Evolutionary conservation across 1,284 basidiomycete genomes (phyloP).

Genomic region (Boletellus sp.): DNA sequence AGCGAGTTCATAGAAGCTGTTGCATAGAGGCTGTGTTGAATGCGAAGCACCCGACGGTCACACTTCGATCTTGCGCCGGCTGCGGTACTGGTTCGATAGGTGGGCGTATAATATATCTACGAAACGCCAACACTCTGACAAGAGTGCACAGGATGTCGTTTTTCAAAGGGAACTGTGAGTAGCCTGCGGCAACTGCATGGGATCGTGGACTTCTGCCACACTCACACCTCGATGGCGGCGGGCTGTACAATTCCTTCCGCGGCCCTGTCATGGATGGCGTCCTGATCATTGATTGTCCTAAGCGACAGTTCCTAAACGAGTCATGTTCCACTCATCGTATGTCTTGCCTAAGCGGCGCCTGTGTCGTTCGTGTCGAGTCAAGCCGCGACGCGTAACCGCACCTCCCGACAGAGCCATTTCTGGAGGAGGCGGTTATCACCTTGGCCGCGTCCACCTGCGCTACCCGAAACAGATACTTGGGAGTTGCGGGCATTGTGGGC

Average conservation of each 20-base stretch:
- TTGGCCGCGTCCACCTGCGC: constrained; percentile 1
- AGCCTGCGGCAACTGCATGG: neutral
- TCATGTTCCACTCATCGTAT: constrained; percentile 54
- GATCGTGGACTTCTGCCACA: neutral
- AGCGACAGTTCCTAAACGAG: constrained; percentile 40
- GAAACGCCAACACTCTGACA: constrained; percentile 47
- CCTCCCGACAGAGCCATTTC: constrained; percentile 51
- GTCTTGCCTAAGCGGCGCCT: constrained; percentile 37
- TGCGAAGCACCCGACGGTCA: constrained; percentile 32
- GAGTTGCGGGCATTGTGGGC: constrained; percentile 7
- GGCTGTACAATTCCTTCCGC: constrained; percentile 38
- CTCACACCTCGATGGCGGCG: constrained; percentile 28
- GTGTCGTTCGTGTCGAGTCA: constrained; percentile 3
- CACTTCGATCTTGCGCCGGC: constrained; percentile 48
- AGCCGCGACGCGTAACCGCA: too few species aligned
- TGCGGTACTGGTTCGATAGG: constrained; percentile 39
- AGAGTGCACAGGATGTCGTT: constrained; percentile 51
- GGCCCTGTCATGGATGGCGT: constrained; percentile 47
- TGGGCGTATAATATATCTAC: constrained; percentile 44
- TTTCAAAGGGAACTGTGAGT: constrained; percentile 13
- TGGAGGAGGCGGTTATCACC: constrained; percentile 8
- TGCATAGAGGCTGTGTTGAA: neutral
- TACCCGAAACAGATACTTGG: constrained; percentile 8
- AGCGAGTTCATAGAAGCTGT: constrained; percentile 36
- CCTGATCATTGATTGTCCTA: constrained; percentile 47